Conservation (phyloP, 495 filamentous ascomycete species). For the Cercophora scortea region DNA sequence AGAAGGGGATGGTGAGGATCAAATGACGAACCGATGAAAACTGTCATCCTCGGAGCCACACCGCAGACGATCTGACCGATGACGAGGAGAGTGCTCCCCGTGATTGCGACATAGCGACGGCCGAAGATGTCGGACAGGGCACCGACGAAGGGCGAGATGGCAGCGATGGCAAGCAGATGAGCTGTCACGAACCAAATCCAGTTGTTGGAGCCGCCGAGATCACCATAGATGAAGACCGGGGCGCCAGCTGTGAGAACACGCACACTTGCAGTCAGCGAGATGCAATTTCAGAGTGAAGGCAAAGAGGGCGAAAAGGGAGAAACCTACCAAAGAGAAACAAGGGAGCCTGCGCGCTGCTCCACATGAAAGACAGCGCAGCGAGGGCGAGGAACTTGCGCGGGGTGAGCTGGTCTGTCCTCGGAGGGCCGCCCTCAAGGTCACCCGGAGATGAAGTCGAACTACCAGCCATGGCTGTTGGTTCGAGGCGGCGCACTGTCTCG, state of each 20-base stretch:
- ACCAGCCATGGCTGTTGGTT: too few species aligned
- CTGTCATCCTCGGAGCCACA: constrained; percentile 58
- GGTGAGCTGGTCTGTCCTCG: background rate
- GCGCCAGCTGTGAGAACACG: constrained; percentile 8
- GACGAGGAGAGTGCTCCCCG: constrained; percentile 50
- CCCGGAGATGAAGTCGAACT: too few species aligned
- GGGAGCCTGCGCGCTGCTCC: constrained; percentile 19
- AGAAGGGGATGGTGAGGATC: background rate
- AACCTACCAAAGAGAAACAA: constrained; percentile 20
- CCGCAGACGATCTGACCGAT: constrained; percentile 60
- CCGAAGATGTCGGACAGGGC: constrained; percentile 63
- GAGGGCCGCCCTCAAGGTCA: background rate
- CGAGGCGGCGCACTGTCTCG: too few species aligned
- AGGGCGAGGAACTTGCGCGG: constrained; percentile 10
- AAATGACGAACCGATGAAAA: constrained; percentile 53
- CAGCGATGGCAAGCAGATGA: constrained; percentile 59
- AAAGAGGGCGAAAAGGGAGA: background rate
- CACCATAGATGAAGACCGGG: constrained; percentile 45
- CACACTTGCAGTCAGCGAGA: background rate
- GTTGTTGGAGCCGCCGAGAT: constrained; percentile 57
- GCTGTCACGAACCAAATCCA: constrained; percentile 71
- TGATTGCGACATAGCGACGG: constrained; percentile 57
- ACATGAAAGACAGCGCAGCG: constrained; percentile 20
- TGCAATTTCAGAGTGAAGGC: background rate
- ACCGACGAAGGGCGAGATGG: constrained; percentile 66